Conservation (phyloP, 768 basidiomycete genomes). For the Chlorophyllum brunneum region DNA sequence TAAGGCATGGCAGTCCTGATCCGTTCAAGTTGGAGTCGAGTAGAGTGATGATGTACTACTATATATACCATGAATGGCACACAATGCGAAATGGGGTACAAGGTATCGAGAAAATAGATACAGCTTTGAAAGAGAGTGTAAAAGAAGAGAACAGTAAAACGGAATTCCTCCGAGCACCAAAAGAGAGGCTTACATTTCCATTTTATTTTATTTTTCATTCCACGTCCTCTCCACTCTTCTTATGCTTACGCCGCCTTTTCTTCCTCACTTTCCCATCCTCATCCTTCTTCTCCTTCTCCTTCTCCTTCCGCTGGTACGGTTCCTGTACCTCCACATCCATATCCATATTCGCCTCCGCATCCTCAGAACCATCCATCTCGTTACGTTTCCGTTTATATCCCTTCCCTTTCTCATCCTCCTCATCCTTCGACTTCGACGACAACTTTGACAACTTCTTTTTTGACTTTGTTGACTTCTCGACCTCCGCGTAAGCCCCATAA, state of each 20-base stretch:
- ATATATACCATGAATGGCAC: no score
- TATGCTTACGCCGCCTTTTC: constrained; percentile 19
- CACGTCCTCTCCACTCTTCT: constrained; percentile 18
- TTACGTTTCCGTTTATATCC: constrained; percentile 20
- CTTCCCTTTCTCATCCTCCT: constrained; percentile 20
- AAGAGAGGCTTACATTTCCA: neutral
- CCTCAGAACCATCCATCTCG: constrained; percentile 25
- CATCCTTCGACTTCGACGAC: constrained; percentile 25
- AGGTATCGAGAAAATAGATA: no score
- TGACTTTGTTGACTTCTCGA: constrained; percentile 16
- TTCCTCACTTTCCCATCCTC: constrained; percentile 11
- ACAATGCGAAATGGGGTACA: no score
- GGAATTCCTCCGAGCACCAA: neutral
- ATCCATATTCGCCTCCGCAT: neutral
- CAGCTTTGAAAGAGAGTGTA: no score
- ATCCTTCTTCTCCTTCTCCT: constrained; percentile 8
- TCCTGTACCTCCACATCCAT: constrained; percentile 20
- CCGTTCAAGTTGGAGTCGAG: no score
- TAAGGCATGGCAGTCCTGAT: no score
- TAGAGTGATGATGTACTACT: no score
- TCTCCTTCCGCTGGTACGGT: neutral
- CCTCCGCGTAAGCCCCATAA: constrained; percentile 13
- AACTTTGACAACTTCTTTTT: constrained; percentile 29
- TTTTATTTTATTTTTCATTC: neutral
- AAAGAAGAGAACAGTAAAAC: no score